Percentiles rank a stretch among this genome's conserved stretches.
Evolutionary conservation across 371 early-diverging fungal genomes (phyloP).

Genomic region (Mucor racemosus): DNA sequence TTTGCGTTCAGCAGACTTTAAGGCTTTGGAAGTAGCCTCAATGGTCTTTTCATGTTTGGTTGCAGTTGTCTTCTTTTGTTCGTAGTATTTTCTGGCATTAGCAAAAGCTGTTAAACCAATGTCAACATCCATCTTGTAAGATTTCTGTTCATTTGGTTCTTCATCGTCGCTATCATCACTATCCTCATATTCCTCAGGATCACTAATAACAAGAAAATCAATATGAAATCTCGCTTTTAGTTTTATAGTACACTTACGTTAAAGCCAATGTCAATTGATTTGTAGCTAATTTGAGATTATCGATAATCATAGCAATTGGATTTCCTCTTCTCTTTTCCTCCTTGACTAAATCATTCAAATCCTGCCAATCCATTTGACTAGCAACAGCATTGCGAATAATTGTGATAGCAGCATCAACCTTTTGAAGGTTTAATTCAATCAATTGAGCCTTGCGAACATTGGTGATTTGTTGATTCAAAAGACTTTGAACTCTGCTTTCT

Average conservation of each 20-base stretch:
- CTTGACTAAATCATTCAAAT: conserved; percentile 83
- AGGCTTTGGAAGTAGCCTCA: conserved; percentile 80
- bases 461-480: conserved; percentile 70
- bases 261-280: conserved; percentile 74
- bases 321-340: conserved; percentile 83
- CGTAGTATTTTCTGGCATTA: conserved; percentile 93
- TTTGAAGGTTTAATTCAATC: conserved; percentile 82
- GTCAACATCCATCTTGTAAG: conserved; percentile 79
- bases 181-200: conserved; percentile 40
- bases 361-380: conserved; percentile 96
- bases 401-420: conserved; percentile 86
- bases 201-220: conserved; percentile 24
- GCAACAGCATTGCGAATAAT: conserved; percentile 89
- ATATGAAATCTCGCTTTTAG: not conserved
- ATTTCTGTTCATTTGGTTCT: conserved; percentile 29
- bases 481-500: conserved; percentile 72
- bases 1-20: conserved; percentile 90
- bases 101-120: conserved; percentile 87
- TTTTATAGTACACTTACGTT: conserved; percentile 24
- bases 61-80: conserved; percentile 78
- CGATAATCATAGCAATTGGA: conserved; percentile 80
- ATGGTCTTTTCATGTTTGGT: conserved; percentile 91
- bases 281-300: conserved; percentile 70
- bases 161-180: conserved; percentile 29
- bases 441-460: conserved; percentile 77